These are phyloP conservation scores for Picochlorum sp. DNA, from an alignment of 139 green algal species.

Conservation along the genomic window DNA sequence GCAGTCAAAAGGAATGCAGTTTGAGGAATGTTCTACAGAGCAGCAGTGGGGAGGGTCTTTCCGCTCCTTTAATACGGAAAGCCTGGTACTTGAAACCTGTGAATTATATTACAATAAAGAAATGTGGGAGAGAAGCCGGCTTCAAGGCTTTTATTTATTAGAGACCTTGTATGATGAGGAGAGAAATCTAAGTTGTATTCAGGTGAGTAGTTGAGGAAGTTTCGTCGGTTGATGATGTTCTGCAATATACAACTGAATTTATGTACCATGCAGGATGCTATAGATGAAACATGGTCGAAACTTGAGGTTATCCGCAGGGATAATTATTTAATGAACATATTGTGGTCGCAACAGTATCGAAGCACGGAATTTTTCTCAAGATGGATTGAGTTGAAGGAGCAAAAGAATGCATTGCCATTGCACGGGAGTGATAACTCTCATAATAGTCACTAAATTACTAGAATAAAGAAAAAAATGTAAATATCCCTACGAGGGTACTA, in stretches of 20 bases:
- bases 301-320: neutral
- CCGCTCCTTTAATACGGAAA: no score
- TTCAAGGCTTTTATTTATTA: no score
- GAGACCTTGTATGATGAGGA: no score
- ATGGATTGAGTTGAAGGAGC: slow-evolving; percentile 67
- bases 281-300: slow-evolving; percentile 35
- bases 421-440: neutral
- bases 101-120: slow-evolving; percentile 21
- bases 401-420: neutral
- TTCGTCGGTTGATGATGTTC: no score
- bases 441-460: neutral
- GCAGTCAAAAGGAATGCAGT: neutral
- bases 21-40: slow-evolving; percentile 24
- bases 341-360: slow-evolving; percentile 20
- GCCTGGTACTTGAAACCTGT: no score
- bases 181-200: no score
- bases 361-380: slow-evolving; percentile 27
- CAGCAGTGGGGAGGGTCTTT: no score
- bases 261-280: slow-evolving; percentile 64
- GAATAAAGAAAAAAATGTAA: neutral
- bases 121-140: slow-evolving; percentile 20
- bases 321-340: slow-evolving; percentile 10
- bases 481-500: neutral
- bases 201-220: no score
- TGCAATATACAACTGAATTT: no score